These are phyloP conservation scores for Candida tammaniensis DNA, from an alignment of 805 yeast genomes.

Conservation along the genomic window DNA sequence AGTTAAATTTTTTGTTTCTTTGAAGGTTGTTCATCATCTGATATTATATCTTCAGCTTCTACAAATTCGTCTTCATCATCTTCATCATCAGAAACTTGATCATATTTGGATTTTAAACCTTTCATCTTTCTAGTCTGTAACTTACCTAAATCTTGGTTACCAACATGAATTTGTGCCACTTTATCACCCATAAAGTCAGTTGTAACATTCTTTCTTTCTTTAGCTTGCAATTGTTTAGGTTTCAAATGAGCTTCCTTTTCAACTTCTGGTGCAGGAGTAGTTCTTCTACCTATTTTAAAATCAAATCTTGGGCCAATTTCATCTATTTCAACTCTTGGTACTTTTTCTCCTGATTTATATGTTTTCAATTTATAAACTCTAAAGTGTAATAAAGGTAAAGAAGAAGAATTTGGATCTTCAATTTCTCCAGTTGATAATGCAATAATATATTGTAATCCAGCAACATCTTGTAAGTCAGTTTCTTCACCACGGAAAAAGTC, in stretches of 20 bases:
- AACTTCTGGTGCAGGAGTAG: conserved; percentile 78
- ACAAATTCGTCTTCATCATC: conserved; percentile 22
- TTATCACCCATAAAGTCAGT: conserved; percentile 92
- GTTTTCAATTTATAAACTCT: conserved; percentile 88
- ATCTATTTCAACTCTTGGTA: conserved; percentile 90
- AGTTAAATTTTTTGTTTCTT: conserved; percentile 37
- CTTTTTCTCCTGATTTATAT: conserved; percentile 75
- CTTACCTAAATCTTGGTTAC: conserved; percentile 86
- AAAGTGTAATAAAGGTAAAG: conserved; percentile 79
- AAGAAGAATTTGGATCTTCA: conserved; percentile 69
- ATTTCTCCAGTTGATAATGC: conserved; percentile 72
- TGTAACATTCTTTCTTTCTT: conserved; percentile 83
- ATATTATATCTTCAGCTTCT: conserved; percentile 15
- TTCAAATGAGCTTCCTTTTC: conserved; percentile 83
- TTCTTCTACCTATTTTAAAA: conserved; percentile 85
- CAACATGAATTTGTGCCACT: conserved; percentile 94
- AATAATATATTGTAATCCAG: conserved; percentile 90
- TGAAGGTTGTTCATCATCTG: conserved; percentile 19
- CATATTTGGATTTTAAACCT: conserved; percentile 86
- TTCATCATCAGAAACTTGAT: conserved; percentile 63
- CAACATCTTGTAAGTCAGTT: conserved; percentile 82
- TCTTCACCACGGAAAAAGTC: conserved; percentile 89
- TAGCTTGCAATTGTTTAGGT: conserved; percentile 79
- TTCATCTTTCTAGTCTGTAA: conserved; percentile 98
- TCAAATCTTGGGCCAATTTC: conserved; percentile 96